phyloP scores from a whole-genome alignment of 2,329 filamentous ascomycete genomes.

The Zymoseptoria tritici region DNA sequence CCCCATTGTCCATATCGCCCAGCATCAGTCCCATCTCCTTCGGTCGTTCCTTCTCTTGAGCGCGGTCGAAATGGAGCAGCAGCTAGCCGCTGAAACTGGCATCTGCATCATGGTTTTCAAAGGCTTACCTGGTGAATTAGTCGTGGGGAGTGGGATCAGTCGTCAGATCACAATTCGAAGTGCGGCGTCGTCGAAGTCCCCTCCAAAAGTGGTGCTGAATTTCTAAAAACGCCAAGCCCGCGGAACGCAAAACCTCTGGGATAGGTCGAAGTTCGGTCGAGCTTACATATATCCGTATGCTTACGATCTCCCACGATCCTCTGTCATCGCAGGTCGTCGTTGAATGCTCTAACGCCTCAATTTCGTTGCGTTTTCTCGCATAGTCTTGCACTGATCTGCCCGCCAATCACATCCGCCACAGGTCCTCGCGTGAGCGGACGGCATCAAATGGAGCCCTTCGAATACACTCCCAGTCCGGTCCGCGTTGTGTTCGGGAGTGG shows the following conservation, averaged over 20 bases:
- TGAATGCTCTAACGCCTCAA: too few species aligned
- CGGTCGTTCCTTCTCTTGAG: not conserved
- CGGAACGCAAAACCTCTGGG: not conserved
- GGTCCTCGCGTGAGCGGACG: too few species aligned
- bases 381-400: too few species aligned
- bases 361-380: too few species aligned
- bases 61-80: not conserved
- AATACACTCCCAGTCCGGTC: slow-evolving; percentile 48
- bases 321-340: too few species aligned
- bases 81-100: not conserved
- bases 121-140: not conserved
- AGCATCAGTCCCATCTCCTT: not conserved
- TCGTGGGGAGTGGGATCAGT: not conserved
- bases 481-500: slow-evolving; percentile 52
- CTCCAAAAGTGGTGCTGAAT: not conserved
- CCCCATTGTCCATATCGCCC: not conserved
- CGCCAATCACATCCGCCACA: not conserved
- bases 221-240: not conserved
- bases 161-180: not conserved
- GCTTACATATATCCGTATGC: too few species aligned
- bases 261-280: too few species aligned
- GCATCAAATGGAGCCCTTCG: slow-evolving; percentile 32
- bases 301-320: too few species aligned
- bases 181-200: not conserved
- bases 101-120: not conserved